Base-by-base conservation (phyloP, 805 yeast genomes). In the Hemisphaericaspora nanyangensis region DNA sequence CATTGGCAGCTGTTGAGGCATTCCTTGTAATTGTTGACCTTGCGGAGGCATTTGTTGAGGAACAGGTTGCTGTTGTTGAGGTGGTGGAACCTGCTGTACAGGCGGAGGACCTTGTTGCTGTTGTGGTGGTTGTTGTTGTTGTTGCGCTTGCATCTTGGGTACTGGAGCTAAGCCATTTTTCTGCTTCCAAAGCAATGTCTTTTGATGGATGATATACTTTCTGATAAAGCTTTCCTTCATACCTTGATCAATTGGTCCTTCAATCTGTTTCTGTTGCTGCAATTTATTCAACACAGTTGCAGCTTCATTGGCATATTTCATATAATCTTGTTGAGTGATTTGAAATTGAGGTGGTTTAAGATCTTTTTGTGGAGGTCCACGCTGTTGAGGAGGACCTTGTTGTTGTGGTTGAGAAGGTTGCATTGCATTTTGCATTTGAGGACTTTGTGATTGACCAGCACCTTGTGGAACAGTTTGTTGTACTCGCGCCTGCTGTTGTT, bases 121-220 rank as follows among this genome's bases (percentile, higher is more conserved):
- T 32, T 35, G 39, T 24, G 29, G 24, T 7, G 52, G 39, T 15
- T 31, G 29, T n/a, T 13, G 25, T 7, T 31, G 34, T 8, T 22
- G 19, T 25, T 17, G 46, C 7, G 19, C 19, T 34, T 45, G 54
- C 52, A 8, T 25, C 22, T 27, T 18, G 35, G 40, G 17, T 3
- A 3, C 61, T 52, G n/a, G n/a, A n/a, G n/a, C n/a, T 12, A 22
- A 22, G 8, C 26, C 26, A 22, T 22, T 22, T 43, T 61, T 66
- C 30, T 58, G 60, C 27, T 51, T 55, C 63, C 64, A 58, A 12
- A 50, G 43, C 16, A 44, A 43, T 8, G 50, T 48, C 35, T 68
- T 68, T 45, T 68, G 72, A 44, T 68, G 72, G 17, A 57, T 44
- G 29, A 69, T 65, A 47, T 51, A 69, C 44, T 62, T 64, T 22